phyloP scores from a whole-genome alignment of 306 rosid genomes.

The Adenanthera pavonina region DNA sequence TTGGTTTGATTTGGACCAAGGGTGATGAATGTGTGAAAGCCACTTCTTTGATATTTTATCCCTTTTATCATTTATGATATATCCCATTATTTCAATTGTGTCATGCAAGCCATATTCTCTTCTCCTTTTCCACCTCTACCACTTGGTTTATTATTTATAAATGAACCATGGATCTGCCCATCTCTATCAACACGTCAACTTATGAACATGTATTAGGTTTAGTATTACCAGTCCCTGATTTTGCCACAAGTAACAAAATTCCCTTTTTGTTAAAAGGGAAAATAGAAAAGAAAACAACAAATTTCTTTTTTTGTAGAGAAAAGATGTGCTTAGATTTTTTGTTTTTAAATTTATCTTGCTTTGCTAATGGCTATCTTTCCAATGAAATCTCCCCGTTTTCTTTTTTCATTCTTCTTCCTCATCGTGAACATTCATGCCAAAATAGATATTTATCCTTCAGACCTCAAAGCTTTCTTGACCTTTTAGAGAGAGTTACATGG shows the following conservation, averaged over 20 bases:
- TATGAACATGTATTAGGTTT: background rate
- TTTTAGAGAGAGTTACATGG: no score
- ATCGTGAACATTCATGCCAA: no score
- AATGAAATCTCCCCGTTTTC: no score
- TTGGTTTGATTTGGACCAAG: conserved; percentile 19
- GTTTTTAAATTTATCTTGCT: background rate
- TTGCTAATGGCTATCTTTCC: no score
- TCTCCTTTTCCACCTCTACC: background rate
- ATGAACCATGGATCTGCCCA: conserved; percentile 31
- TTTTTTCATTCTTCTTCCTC: no score
- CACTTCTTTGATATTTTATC: background rate
- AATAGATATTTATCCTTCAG: no score
- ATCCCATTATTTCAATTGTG: conserved; percentile 14
- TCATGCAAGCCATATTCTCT: conserved; percentile 38
- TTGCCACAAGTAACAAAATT: background rate
- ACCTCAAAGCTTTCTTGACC: no score
- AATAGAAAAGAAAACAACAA: no score
- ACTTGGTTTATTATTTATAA: conserved; percentile 8
- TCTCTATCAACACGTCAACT: background rate
- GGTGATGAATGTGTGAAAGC: background rate
- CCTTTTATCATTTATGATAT: background rate
- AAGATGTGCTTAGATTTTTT: background rate
- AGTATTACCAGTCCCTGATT: background rate
- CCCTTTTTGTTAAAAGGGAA: background rate
- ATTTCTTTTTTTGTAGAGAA: background rate